Evolutionary conservation across 768 basidiomycete genomes (phyloP).

Genomic region (Trichaptum fuscoviolaceum): DNA sequence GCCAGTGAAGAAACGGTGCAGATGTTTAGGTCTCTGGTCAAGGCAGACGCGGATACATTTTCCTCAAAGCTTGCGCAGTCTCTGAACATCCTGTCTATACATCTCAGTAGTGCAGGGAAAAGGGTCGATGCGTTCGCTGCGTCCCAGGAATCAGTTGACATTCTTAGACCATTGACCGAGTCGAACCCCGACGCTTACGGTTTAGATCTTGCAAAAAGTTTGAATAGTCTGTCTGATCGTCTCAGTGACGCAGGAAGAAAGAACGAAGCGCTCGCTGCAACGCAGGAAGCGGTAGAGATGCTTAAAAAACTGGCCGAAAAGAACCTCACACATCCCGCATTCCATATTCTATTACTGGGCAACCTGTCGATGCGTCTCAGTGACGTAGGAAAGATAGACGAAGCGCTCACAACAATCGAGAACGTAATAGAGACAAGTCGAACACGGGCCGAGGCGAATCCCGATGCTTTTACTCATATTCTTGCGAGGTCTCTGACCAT

Average conservation of each 20-base stretch:
- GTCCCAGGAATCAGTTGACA: neutral
- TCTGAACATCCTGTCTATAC: constrained; percentile 5
- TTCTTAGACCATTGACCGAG: neutral
- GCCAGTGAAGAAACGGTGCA: constrained; percentile 9
- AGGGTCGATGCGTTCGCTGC: neutral
- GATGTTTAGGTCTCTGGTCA: constrained; percentile 10
- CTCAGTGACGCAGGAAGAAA: constrained; percentile 3
- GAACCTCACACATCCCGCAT: neutral
- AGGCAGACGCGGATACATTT: constrained; percentile 8
- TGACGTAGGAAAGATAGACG: constrained; percentile 7
- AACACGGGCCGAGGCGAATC: neutral
- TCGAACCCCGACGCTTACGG: neutral
- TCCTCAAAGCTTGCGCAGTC: constrained; percentile 9
- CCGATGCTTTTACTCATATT: neutral
- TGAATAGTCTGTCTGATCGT: constrained; percentile 8
- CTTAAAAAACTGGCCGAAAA: neutral
- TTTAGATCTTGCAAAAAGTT: neutral
- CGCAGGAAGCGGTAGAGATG: constrained; percentile 6
- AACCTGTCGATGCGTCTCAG: constrained; percentile 11
- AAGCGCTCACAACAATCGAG: constrained; percentile 9
- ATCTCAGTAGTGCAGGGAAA: constrained; percentile 2
- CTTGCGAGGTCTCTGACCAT: neutral
- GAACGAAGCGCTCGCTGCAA: constrained; percentile 11
- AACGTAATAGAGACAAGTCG: constrained; percentile 4
- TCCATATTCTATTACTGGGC: constrained; percentile 6